Evolutionary conservation across 768 basidiomycete species (phyloP).

Genomic region (Boletus insuetus): DNA sequence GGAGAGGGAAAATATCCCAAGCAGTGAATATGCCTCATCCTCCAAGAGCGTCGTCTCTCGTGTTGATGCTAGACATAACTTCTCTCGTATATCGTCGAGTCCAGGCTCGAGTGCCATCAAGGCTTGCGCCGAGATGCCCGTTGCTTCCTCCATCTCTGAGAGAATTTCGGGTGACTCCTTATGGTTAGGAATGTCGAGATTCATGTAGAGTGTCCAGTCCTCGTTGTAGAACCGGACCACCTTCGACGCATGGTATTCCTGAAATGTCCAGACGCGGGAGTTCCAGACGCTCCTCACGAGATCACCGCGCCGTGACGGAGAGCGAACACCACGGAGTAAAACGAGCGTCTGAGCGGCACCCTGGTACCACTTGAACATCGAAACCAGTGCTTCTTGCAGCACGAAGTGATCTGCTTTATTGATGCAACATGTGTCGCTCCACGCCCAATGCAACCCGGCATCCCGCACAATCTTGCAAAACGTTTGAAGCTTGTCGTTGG

Average conservation of each 20-base stretch:
- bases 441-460: neutral
- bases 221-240: no score
- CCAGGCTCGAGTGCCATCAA: neutral
- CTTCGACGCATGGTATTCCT: neutral
- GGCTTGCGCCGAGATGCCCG: no score
- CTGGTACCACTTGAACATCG: neutral
- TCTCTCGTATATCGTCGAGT: neutral
- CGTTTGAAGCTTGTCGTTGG: neutral
- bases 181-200: neutral
- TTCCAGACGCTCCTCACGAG: neutral
- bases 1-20: neutral
- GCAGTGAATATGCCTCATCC: neutral
- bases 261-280: neutral
- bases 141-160: no score
- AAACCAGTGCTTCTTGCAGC: neutral
- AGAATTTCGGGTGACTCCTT: neutral
- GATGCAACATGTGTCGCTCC: neutral
- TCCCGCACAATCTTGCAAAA: neutral
- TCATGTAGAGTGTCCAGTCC: no score
- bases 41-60: neutral
- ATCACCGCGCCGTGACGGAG: neutral
- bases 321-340: neutral
- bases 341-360: neutral
- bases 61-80: neutral
- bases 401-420: neutral